Base-by-base conservation (phyloP, 257 asterid species). In the Cordia subcordata region DNA sequence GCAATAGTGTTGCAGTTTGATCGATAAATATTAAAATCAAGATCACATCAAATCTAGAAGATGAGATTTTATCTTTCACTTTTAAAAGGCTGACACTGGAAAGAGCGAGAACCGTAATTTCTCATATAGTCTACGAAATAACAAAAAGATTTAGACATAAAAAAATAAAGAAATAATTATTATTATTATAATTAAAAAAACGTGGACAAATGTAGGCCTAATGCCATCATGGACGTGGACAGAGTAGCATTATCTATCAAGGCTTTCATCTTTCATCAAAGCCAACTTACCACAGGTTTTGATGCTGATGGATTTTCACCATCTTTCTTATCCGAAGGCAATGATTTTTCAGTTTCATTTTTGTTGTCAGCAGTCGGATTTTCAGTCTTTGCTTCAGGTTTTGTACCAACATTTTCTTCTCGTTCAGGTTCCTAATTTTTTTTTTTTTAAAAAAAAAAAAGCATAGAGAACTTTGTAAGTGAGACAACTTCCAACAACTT, bases 271-370 rank as follows among this genome's bases (percentile, higher is more conserved):
- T 42, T 20, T 33, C 8, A 53, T 21, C 8, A 22, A 53, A 18
- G 53, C 58, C 32, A 17, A 80, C 93, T 71, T 77, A 86, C 95
- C 3, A 79, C 77, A 62, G 86, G 77, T 70, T 92, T 88, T 42
- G 82, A 38, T 49, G 77, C 65, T 14, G 79, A 19, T 55, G 68
- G 61, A 74, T 52, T 76, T 19, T 88, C 95, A 15, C 81, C 81
- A 67, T 79, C 96, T 47, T 81, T 66, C 79, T 88, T 86, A 18
- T 71, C 49, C 62, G 81, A 38, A 58, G 76, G 59, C 62, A 17
- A 72, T 22, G 87, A 67, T 56, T 82, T 89, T 70, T 86, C 95
- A 14, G 65, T 62, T 78, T 82, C 96, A 21, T 56, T 72, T 75
- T 79, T 83, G 77, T 45, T 79, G 58, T 77, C 94, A 5, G 79